Base-by-base conservation (phyloP, 495 filamentous ascomycete genomes). In the Jackrogersella multiformis region DNA sequence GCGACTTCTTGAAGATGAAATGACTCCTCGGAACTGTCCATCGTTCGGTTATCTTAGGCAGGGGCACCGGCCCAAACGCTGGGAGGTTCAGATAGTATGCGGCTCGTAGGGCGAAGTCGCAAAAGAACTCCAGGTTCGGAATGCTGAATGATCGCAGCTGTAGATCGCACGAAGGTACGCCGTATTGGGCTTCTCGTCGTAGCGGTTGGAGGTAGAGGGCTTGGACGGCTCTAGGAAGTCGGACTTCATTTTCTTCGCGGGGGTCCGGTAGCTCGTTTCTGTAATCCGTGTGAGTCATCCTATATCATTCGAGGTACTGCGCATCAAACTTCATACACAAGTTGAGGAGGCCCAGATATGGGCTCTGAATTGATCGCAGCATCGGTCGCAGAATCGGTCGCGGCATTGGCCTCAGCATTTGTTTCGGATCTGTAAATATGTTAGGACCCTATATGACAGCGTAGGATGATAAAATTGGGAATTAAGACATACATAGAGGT, bases 1-100 rank as follows among this genome's bases (percentile, higher is more conserved):
- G 93, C 59, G 87, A 90, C 81, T 98, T 99, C 81, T 99, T 99
- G 83, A 90, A 88, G 58, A 97, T 89, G 82, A 99, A 99, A 75
- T 90, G 90, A 67, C 86, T 88, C 73, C 86, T 87, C 23, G 94
- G 94, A 10, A 99, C 94, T 49, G 95, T 98, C 96, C 96, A 99
- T 60, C 93, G 85, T 79, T 98, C 89, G 15, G 85, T 88, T 41
- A 92, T 91, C 55, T 89, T 86, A 4, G 95, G 95, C 32, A 99
- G 82, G n/a, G 95, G 93, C 4, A 97, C 82, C 20, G 95, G 93
- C 0, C 95, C 95, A 36, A 83, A 89, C 12, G 94, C 93, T 18
- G 93, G 91, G 44, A 99, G 88, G 44, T 89, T 85, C 15, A 96
- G 86, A 79, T 94, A 99, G 80, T 98, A 99, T 30, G 95, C 95